Percentiles rank a stretch among this genome's conserved stretches.
Evolutionary conservation across 805 yeast genomes (phyloP).

Genomic region (Scheffersomyces stipitis): DNA sequence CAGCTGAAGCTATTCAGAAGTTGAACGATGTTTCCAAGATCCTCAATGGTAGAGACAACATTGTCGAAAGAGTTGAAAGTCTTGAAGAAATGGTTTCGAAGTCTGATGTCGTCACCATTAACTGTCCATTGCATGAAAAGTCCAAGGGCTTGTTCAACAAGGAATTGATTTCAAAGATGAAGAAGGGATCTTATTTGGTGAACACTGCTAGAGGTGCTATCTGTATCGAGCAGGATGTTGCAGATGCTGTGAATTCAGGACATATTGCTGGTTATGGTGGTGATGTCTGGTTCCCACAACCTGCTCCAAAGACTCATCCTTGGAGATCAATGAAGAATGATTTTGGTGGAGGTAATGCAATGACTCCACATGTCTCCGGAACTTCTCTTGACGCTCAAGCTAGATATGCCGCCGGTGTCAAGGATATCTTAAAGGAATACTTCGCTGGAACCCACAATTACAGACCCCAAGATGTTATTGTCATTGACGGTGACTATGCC

Average conservation of each 20-base stretch:
- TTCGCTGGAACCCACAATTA: slow-evolving; percentile 64
- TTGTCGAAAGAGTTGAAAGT: slow-evolving; percentile 57
- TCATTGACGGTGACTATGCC: slow-evolving; percentile 68
- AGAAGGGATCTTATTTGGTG: slow-evolving; percentile 15
- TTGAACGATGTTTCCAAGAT: slow-evolving; percentile 36
- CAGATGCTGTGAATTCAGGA: slow-evolving; percentile 68
- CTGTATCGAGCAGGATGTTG: slow-evolving; percentile 69
- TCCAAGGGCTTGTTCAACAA: slow-evolving; percentile 68
- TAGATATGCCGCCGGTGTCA: slow-evolving; percentile 70
- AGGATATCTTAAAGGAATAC: slow-evolving; percentile 62
- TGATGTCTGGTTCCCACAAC: slow-evolving; percentile 85
- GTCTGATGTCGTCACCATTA: slow-evolving; percentile 74
- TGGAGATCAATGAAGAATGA: slow-evolving; percentile 71
- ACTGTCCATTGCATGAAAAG: slow-evolving; percentile 73
- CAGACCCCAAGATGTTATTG: slow-evolving; percentile 74
- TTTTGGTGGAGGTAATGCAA: slow-evolving; percentile 75
- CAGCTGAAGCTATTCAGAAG: slow-evolving; percentile 47
- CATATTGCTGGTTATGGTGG: slow-evolving; percentile 80
- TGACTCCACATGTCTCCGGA: slow-evolving; percentile 83
- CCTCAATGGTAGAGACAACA: slow-evolving; percentile 52
- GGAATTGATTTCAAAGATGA: slow-evolving; percentile 53
- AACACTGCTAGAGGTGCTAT: slow-evolving; percentile 57
- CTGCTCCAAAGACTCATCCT: slow-evolving; percentile 74
- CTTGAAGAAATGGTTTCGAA: slow-evolving; percentile 65
- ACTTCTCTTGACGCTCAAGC: slow-evolving; percentile 78